Percentiles rank a stretch among this genome's conserved stretches.
Conservation (phyloP, 202 grass and related monocot genomes). For the Panicum hallii region DNA sequence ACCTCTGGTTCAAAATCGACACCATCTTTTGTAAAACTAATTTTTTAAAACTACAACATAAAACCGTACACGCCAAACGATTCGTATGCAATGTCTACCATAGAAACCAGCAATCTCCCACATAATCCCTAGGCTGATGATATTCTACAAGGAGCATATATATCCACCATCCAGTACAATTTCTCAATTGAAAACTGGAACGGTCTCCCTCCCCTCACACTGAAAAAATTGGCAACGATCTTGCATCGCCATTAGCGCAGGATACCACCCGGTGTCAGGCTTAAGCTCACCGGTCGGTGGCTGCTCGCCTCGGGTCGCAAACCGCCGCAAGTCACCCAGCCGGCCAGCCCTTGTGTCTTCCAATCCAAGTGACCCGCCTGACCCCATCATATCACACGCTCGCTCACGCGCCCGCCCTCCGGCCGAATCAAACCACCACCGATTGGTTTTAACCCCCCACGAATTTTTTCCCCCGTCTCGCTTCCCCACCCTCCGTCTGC, state of each 20-base stretch:
- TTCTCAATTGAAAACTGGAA: not conserved
- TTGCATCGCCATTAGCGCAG: constrained; percentile 2
- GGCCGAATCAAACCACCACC: constrained; percentile 27
- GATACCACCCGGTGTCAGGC: not conserved
- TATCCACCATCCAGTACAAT: not conserved
- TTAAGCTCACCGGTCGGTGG: constrained; percentile 44
- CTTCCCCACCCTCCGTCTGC: not conserved
- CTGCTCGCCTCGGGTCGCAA: too few relatives aligned
- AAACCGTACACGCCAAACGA: not conserved
- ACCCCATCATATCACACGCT: constrained; percentile 3
- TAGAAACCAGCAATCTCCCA: not conserved
- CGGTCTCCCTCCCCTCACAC: not conserved
- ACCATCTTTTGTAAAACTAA: not conserved
- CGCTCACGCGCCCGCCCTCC: not conserved
- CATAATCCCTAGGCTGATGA: not conserved
- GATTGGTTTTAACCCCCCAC: constrained; percentile 51
- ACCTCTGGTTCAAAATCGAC: too few relatives aligned
- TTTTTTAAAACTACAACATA: not conserved
- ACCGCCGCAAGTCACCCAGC: not conserved
- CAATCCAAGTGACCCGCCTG: constrained; percentile 27
- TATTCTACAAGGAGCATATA: constrained; percentile 4
- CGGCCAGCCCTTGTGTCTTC: constrained; percentile 9
- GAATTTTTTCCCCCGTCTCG: constrained; percentile 11
- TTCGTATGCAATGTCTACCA: not conserved
- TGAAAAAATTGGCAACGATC: not conserved